Percentiles rank a stretch among this genome's conserved stretches.
Conservation (phyloP, 768 basidiomycete species). For the Coprinopsis strossmayeri region DNA sequence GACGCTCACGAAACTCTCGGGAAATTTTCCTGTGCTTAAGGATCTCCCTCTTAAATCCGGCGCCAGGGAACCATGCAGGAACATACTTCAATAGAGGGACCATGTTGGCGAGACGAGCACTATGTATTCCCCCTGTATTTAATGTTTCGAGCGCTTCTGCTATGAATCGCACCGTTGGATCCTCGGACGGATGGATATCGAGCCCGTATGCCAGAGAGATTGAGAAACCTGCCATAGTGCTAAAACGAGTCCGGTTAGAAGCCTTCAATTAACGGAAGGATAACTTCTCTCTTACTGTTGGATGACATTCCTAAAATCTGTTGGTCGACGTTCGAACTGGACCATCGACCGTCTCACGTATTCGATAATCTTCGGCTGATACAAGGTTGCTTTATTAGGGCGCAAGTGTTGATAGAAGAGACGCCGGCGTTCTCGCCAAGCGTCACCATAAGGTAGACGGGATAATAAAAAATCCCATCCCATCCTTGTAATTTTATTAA, state of each 20-base stretch:
- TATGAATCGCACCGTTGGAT: constrained; percentile 3
- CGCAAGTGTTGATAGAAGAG: background rate
- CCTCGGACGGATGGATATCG: constrained; percentile 2
- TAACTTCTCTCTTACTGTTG: background rate
- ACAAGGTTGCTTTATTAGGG: background rate
- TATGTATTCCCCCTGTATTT: background rate
- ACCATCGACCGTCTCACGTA: background rate
- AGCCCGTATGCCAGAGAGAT: constrained; percentile 10
- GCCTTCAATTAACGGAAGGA: background rate
- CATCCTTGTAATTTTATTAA: background rate
- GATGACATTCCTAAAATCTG: background rate
- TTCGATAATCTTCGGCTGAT: background rate
- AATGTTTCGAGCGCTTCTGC: background rate
- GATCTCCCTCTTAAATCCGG: background rate
- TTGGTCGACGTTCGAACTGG: background rate
- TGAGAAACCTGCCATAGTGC: constrained; percentile 8
- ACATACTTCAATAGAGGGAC: constrained; percentile 1
- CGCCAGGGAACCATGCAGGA: constrained; percentile 6
- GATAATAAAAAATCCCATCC: background rate
- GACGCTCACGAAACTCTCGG: background rate
- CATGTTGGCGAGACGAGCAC: background rate
- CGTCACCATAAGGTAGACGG: background rate
- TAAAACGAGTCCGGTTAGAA: background rate
- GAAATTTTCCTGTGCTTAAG: background rate
- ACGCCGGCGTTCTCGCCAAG: background rate